Percentiles rank a stretch among this genome's conserved stretches.
Conservation (phyloP, 2,329 filamentous ascomycete species). For the Stachybotrys chlorohalonatus region DNA sequence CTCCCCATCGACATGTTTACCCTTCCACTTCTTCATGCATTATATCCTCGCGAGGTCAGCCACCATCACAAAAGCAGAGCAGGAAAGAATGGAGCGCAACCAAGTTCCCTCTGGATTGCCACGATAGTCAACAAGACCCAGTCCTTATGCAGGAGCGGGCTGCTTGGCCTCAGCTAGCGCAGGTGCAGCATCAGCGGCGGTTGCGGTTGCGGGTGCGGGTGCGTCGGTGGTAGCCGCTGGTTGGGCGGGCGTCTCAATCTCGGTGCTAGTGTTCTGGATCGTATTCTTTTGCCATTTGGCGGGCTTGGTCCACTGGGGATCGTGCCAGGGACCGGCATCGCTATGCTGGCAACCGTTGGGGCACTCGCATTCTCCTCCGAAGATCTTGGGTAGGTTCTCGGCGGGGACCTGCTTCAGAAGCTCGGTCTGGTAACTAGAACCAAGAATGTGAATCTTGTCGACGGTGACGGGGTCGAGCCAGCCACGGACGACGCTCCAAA, state of each 20-base stretch:
- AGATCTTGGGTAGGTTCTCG: slow-evolving; percentile 81
- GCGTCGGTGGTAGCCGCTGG: slow-evolving; percentile 16
- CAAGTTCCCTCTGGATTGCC: background rate
- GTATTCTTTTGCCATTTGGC: slow-evolving; percentile 53
- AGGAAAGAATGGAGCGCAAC: background rate
- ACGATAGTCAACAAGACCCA: background rate
- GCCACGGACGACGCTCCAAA: slow-evolving; percentile 80
- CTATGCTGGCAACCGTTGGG: slow-evolving; percentile 74
- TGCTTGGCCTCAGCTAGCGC: slow-evolving; percentile 24
- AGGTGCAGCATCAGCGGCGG: slow-evolving; percentile 19
- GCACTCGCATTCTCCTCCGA: slow-evolving; percentile 80
- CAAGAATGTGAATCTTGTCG: slow-evolving; percentile 88
- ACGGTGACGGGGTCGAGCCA: slow-evolving; percentile 97
- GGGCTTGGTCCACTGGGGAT: slow-evolving; percentile 56
- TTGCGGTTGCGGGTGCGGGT: slow-evolving; percentile 8
- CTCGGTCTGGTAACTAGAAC: slow-evolving; percentile 72
- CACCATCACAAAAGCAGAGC: background rate
- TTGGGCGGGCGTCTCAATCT: slow-evolving; percentile 21
- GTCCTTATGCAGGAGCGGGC: slow-evolving; percentile 22
- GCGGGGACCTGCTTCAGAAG: slow-evolving; percentile 74
- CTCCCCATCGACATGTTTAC: background rate
- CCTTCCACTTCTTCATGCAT: background rate
- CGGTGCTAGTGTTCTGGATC: slow-evolving; percentile 30
- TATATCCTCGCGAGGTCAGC: background rate
- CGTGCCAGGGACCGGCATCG: slow-evolving; percentile 85